Evolutionary conservation across 2,329 filamentous ascomycete species (phyloP).

Genomic region (Chrysosporium queenslandicum): DNA sequence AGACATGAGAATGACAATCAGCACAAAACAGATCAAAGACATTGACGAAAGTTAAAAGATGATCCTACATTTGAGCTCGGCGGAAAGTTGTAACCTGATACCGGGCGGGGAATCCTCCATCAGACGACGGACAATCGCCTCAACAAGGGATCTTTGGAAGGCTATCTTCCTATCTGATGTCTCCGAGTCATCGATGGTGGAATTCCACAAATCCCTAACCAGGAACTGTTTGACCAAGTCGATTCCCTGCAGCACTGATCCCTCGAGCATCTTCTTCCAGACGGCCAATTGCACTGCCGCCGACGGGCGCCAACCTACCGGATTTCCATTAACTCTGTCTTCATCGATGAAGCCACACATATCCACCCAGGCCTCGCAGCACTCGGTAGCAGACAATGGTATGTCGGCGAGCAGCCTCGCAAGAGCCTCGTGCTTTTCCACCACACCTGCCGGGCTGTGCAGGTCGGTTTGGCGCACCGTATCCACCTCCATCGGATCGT

Average conservation of each 20-base stretch:
- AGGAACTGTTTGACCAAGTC: conserved; percentile 35
- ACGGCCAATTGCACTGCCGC: conserved; percentile 39
- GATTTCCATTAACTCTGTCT: conserved; percentile 11
- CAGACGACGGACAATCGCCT: conserved; percentile 32
- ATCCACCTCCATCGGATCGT: conserved; percentile 14
- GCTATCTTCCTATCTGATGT: conserved; percentile 20
- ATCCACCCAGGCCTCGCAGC: conserved; percentile 41
- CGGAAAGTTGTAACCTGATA: conserved; percentile 18
- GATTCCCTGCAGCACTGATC: conserved; percentile 32
- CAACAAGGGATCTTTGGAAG: conserved; percentile 29
- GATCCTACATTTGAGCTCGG: conserved; percentile 31
- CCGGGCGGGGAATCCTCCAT: conserved; percentile 22
- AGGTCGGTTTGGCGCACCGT: conserved; percentile 8
- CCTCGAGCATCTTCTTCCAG: conserved; percentile 39
- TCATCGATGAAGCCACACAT: conserved; percentile 45
- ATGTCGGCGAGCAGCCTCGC: conserved; percentile 40
- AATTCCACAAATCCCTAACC: conserved; percentile 34
- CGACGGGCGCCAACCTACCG: conserved; percentile 39
- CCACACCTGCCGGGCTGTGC: conserved; percentile 5
- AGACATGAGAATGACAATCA: conserved; percentile 8
- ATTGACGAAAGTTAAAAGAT: background rate
- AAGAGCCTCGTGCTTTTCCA: conserved; percentile 26
- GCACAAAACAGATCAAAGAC: background rate
- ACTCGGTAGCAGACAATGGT: conserved; percentile 45
- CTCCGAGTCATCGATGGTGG: conserved; percentile 29